Conservation (phyloP, 495 filamentous ascomycete genomes). For the Penicillium subrubescens region DNA sequence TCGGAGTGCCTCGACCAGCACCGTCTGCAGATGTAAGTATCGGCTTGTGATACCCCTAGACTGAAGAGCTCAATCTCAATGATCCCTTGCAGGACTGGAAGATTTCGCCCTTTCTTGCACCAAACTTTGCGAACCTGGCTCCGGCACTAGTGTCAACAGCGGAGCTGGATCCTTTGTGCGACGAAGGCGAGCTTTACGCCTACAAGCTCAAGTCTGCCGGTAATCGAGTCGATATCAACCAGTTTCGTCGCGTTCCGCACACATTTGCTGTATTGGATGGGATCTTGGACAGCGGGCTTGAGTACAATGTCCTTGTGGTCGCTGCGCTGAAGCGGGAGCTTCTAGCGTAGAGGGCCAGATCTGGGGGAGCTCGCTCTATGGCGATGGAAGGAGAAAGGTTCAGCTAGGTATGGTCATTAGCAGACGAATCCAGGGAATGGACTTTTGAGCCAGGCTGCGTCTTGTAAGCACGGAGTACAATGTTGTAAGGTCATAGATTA, state of each 20-base stretch:
- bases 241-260: conserved; percentile 40
- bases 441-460: not conserved
- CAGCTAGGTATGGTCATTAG: not conserved
- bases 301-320: conserved; percentile 34
- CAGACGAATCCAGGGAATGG: not conserved
- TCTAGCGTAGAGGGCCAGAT: not conserved
- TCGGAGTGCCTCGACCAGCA: conserved; percentile 38
- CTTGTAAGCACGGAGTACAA: not conserved
- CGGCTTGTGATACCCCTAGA: not conserved
- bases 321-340: conserved; percentile 30
- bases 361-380: not conserved
- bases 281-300: conserved; percentile 32
- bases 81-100: conserved; percentile 34
- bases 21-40: conserved; percentile 33
- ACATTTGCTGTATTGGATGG: conserved; percentile 35
- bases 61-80: not conserved
- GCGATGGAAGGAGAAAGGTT: not conserved
- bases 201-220: conserved; percentile 42
- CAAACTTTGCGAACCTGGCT: conserved; percentile 39
- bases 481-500: not conserved
- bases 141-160: conserved; percentile 48
- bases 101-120: conserved; percentile 41
- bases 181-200: conserved; percentile 50
- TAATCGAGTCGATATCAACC: conserved; percentile 35
- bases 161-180: conserved; percentile 49